Base-by-base conservation (phyloP, 176 grass and related monocot species). In the Aegilops longissima region DNA sequence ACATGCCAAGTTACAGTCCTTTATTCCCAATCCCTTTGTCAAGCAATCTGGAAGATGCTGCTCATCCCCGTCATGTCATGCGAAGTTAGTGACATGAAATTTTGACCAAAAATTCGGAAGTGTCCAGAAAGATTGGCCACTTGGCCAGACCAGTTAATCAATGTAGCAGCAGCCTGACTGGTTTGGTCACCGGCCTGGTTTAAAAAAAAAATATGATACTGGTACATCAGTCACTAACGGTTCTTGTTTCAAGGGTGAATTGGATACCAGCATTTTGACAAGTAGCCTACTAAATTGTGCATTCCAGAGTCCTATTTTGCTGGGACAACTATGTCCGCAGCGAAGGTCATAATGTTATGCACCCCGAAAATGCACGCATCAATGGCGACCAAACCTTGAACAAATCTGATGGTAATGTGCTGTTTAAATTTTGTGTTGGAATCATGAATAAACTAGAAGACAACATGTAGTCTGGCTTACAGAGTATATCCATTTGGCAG, bases 331-430 rank as follows among this genome's bases (percentile, higher is more conserved):
- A 13, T 24, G 35, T 70, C 27, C 2, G 2, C 38, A 35, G 61
- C 7, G 13, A 76, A 17, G 67, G 16, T 13, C 65, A 10, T 34
- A 36, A 66, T 66, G 27, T 39, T 82, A 13, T 66, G 31, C 61
- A 76, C 66, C 23, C 42, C 23, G 2, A 79, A 25, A 18, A 73
- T 66, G 34, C 42, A 35, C 69, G 59, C 31, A 38, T 70, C 14
- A 73, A 56, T 36, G 54, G 17, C 17, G 21, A 12, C 38, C 9
- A 8, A 81, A 81, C 66, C 39, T 86, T 72, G n/a, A 33, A 80
- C 12, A 62, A 69, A 49, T 58, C 35, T 83, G 17, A 62, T 79
- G 25, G n/a, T 88, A 83, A n/a, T 52, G 30, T 62, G 29, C 8
- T 69, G 25, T 77, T 65, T 61, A 30, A 39, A 47, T 39, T 30